phyloP scores from a whole-genome alignment of 2,329 filamentous ascomycete genomes.

The Rhynchosporium secalis region DNA sequence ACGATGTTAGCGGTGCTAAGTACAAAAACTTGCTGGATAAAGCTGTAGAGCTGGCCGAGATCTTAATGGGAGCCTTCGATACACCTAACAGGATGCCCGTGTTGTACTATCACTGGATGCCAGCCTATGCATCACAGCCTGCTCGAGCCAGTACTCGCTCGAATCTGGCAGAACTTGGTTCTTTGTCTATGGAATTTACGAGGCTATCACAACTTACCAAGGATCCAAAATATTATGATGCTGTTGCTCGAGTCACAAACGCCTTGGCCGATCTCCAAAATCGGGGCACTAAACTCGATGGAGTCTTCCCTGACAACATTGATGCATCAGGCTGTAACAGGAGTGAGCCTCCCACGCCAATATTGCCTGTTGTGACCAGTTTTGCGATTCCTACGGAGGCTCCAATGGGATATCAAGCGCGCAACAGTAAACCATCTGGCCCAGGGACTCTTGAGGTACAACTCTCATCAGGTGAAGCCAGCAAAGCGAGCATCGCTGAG shows the following conservation, averaged over 20 bases:
- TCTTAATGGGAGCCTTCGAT: conserved; percentile 73
- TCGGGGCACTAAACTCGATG: conserved; percentile 65
- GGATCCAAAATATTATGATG: conserved; percentile 84
- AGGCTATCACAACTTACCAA: conserved; percentile 82
- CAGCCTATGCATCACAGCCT: conserved; percentile 60
- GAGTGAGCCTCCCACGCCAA: conserved; percentile 20
- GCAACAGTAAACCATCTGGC: conserved; percentile 10
- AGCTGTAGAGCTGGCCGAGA: conserved; percentile 69
- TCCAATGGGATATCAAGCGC: conserved; percentile 39
- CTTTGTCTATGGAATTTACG: conserved; percentile 85
- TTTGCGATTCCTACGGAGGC: conserved; percentile 22
- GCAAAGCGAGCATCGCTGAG: conserved; percentile 29
- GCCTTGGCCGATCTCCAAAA: conserved; percentile 75
- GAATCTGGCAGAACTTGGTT: conserved; percentile 60
- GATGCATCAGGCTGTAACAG: conserved; percentile 77
- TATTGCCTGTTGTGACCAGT: conserved; percentile 18
- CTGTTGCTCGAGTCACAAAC: conserved; percentile 81
- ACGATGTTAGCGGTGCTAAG: conserved; percentile 74
- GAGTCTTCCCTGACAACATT: conserved; percentile 76
- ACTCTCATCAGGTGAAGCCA: conserved; percentile 33
- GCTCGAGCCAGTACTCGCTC: conserved; percentile 59
- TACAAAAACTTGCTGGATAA: conserved; percentile 69
- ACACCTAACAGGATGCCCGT: conserved; percentile 93
- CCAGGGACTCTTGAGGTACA: conserved; percentile 35
- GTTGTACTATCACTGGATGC: conserved; percentile 77